Base-by-base conservation (phyloP, 176 grass and related monocot species). In the Ensete glaucum region DNA sequence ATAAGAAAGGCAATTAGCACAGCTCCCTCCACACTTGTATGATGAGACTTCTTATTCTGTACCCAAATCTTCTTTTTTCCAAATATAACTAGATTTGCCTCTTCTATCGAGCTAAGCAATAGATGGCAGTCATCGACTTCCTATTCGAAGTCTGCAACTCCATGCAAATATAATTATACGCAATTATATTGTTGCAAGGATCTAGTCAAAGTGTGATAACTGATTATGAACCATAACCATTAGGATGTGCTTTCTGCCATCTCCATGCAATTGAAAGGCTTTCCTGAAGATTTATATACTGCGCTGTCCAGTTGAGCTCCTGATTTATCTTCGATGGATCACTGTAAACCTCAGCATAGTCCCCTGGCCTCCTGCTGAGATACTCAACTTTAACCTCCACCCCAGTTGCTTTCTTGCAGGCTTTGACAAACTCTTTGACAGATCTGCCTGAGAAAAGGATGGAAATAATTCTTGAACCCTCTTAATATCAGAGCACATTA, bases 281-380 rank as follows among this genome's bases (percentile, higher is more conserved):
- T 75, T 97, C 76, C 8, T 83, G 71, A 73, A 97, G 93, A 80
- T 97, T 88, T 1, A 77, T 88, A 77, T 88, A 83, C 10, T 54
- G 71, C 10, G 93, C 93, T 53, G 85, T 97, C 93, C 93, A 97
- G 85, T 93, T 97, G 50, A 97, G 82, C 26, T 97, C 88, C 0
- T 48, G 68, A 9, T 77, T 80, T 65, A 97, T 97, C 77, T 91
- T 97, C 15, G 90, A 85, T 43, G 94, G 94, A 59, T 97, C 78
- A 49, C 94, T 97, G 90, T 88, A 97, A 22, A 97, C 94, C 70
- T 93, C 90, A 0, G 93, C 90, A 24, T 93, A 97, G 70, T 97
- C 94, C 16, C 94, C 94, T 1, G 93, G 85, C 66, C 94, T 89
- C 62, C 90, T 85, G 43, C 14, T 1, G 52, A 97, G 87, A 65